Evolutionary conservation across 805 yeast species (phyloP), one percentile per base, ranked within the genome.

Genomic region (Zygosaccharomyces rouxii): DNA sequence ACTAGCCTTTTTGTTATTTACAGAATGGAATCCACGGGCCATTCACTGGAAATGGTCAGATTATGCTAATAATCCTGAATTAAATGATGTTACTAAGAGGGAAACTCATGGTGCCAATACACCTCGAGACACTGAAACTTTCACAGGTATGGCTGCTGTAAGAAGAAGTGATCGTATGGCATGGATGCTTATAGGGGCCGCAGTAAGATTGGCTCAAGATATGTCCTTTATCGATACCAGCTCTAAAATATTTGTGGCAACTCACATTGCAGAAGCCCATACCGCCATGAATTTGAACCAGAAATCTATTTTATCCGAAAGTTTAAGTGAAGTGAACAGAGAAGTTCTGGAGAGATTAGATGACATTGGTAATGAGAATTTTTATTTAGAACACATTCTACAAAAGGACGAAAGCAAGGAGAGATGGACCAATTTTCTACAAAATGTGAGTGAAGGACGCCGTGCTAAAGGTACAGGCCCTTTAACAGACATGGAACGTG

Each of bases 1-100:
- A 5, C 75, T 86, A 51, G 90, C 97, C 0, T 87, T 90, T 60
- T 67, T 90, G 43, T 71, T 90, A 14, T 84, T 88, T 57, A 86
- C 96, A 0, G 97, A 92, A 65, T 90, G 98, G 98, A 89, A 89
- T 57, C 97, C 97, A 3, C 72, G 96, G 46, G 96, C 96, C 3
- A 89, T 89, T 51, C 97, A 89, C 65, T 84, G 89, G 84, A 71
- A 89, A 55, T 80, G 92, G 86, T 69, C 81, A 0, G 96, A 90
- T 67, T 86, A 88, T 67, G 95, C 92, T 1, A 84, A 84, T 57
- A 67, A 70, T 43, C 73, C 78, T 0, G 83, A 77, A 7, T 50
- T 48, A 14, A 52, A 55, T 26, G 54, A 47, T 43, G 47, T 46
- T 18, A 35, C 55, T 7, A 46, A 47, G 50, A 58, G 58, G 43